Percentiles rank a stretch among this genome's conserved stretches.
Conservation (phyloP, 2,329 filamentous ascomycete species). For the Diplodia mutila region DNA sequence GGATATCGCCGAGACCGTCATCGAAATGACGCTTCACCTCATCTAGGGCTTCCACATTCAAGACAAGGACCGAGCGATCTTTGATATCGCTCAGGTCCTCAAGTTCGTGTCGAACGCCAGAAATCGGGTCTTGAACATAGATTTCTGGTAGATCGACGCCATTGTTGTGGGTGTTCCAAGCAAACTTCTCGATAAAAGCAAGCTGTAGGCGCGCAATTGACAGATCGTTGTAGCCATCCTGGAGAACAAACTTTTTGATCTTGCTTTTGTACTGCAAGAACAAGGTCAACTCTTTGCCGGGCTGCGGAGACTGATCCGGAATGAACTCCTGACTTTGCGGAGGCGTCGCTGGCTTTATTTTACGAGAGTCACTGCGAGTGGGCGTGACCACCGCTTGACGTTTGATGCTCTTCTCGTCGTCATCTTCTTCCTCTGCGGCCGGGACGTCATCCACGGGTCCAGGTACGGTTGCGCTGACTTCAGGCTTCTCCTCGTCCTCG, state of each 20-base stretch:
- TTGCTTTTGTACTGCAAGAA: constrained; percentile 97
- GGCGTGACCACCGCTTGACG: constrained; percentile 31
- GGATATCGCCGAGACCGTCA: constrained; percentile 81
- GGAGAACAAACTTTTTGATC: constrained; percentile 91
- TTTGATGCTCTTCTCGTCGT: constrained; percentile 33
- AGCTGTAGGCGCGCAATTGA: constrained; percentile 88
- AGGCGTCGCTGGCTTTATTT: constrained; percentile 45
- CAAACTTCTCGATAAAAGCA: constrained; percentile 98
- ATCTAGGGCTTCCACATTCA: constrained; percentile 91
- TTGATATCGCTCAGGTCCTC: constrained; percentile 93
- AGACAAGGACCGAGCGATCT: constrained; percentile 89
- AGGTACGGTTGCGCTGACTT: constrained; percentile 41
- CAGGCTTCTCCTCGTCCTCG: constrained; percentile 34
- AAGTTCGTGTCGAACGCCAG: constrained; percentile 93
- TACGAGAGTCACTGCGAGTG: constrained; percentile 37
- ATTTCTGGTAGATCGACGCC: constrained; percentile 93
- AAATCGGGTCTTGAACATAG: constrained; percentile 94
- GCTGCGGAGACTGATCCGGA: constrained; percentile 66
- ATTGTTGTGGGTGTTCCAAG: constrained; percentile 96
- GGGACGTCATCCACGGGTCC: constrained; percentile 39
- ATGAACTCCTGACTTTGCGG: constrained; percentile 48
- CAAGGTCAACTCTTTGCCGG: constrained; percentile 85
- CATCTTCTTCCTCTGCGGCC: constrained; percentile 35
- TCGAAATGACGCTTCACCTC: constrained; percentile 97
- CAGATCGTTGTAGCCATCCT: constrained; percentile 81